phyloP scores from a whole-genome alignment of 331 rosid species.

The Arachis monticola region DNA sequence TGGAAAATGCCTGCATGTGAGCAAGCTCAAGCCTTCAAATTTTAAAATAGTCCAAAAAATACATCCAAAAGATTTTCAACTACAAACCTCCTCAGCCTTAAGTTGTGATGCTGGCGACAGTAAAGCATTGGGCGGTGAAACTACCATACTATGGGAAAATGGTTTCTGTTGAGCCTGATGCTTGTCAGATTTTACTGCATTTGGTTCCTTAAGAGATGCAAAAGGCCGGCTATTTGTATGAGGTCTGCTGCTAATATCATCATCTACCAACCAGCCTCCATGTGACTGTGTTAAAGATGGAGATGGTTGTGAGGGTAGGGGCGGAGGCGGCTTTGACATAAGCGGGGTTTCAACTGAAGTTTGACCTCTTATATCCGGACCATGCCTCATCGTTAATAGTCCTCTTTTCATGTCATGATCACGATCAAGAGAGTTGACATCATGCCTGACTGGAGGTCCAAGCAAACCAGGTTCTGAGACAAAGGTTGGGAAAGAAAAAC shows the following conservation, averaged over 20 bases:
- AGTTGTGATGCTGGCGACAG: constrained; percentile 51
- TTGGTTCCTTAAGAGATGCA: constrained; percentile 58
- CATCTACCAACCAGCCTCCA: constrained; percentile 74
- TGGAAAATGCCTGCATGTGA: constrained; percentile 55
- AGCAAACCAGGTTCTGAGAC: constrained; percentile 87
- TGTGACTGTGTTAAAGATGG: constrained; percentile 49
- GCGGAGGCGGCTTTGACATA: constrained; percentile 63
- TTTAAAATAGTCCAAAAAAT: constrained; percentile 30
- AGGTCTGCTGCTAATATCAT: constrained; percentile 62
- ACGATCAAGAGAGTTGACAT: constrained; percentile 57
- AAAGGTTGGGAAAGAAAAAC: constrained; percentile 37
- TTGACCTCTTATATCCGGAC: constrained; percentile 63
- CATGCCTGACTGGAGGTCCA: constrained; percentile 74
- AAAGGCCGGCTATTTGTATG: constrained; percentile 55
- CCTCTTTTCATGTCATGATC: constrained; percentile 79
- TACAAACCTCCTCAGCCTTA: constrained; percentile 65
- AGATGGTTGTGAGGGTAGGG: constrained; percentile 55
- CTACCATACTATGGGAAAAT: constrained; percentile 45
- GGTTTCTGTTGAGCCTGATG: constrained; percentile 57
- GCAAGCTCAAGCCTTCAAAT: constrained; percentile 27
- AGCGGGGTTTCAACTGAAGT: constrained; percentile 68
- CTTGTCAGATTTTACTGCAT: constrained; percentile 61
- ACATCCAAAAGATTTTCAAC: constrained; percentile 12
- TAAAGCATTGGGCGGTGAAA: constrained; percentile 49
- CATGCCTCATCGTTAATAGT: constrained; percentile 59